Evolutionary conservation across 305 asterid species (phyloP).

Genomic region (Stenogyne calaminthoides): DNA sequence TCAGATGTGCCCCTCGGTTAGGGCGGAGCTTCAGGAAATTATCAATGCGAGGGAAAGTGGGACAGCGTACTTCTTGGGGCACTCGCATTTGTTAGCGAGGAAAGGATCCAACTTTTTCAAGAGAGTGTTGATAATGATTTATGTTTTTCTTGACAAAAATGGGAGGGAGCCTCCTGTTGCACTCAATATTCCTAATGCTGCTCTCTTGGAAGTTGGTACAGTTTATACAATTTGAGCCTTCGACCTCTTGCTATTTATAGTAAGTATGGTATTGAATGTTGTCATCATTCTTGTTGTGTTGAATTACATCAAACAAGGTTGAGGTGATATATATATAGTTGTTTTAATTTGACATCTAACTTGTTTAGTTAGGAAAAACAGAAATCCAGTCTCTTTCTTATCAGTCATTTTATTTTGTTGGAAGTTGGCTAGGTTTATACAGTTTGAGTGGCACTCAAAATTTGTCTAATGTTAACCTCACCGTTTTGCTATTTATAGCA

Average conservation of each 20-base stretch:
- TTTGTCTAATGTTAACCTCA: too few relatives aligned
- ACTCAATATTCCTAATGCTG: conserved; percentile 84
- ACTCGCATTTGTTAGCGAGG: conserved; percentile 67
- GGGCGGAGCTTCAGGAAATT: conserved; percentile 72
- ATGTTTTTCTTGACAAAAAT: conserved; percentile 73
- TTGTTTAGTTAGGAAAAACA: not conserved
- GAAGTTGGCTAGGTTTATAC: conserved; percentile 82
- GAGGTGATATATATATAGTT: not conserved
- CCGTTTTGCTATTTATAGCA: not conserved
- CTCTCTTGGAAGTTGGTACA: conserved; percentile 82
- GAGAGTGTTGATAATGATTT: conserved; percentile 54
- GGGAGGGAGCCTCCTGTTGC: conserved; percentile 80
- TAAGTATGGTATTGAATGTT: not conserved
- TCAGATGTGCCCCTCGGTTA: conserved; percentile 45
- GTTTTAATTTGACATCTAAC: not conserved
- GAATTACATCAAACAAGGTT: not conserved
- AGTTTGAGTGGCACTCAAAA: conserved; percentile 28
- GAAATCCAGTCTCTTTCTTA: too few relatives aligned
- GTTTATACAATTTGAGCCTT: conserved; percentile 55
- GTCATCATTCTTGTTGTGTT: not conserved
- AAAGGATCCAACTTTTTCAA: conserved; percentile 68
- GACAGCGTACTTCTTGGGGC: conserved; percentile 81
- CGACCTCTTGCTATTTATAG: not conserved
- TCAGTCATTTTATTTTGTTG: conserved; percentile 33
- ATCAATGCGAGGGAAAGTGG: conserved; percentile 87